Base-by-base conservation (phyloP, 2,329 filamentous ascomycete species). In the Penicillium sclerotigenum region DNA sequence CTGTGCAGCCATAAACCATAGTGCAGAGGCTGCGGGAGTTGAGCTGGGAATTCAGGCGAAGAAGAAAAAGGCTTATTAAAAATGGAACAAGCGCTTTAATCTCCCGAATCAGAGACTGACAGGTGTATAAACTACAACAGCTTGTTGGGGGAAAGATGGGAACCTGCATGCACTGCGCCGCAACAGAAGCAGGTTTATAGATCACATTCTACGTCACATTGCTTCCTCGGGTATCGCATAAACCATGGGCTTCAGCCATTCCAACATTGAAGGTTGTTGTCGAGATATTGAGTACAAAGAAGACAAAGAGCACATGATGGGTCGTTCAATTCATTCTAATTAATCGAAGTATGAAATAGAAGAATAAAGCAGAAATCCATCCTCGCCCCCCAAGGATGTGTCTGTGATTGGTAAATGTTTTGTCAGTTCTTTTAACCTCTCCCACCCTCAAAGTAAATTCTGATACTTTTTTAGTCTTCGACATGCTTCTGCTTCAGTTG, bases 121-220 rank as follows among this genome's bases (percentile, higher is more conserved):
- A 47, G 11, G 13, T 53, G 51, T 48, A 33, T 18, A 26, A 36
- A n/a, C 14, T 5, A 10, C 16, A 4, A 20, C 28, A 38, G 11
- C 26, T 26, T 47, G 18, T 48, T 53, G 34, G 51, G 7, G 18
- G 22, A 16, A 48, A 24, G 11, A 38, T 26, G 51, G 43, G n/a
- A 24, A 37, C 11, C 42, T 48, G 42, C 28, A 54, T 28, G 51
- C 28, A 54, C 51, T 54, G 43, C 51, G 51, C 51, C 51, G 48
- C 51, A 34, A 10, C 7, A 34, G 26, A 41, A 26, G 4, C 48
- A 43, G 11, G 28, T 42, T 50, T 29, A 45, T 45, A 31, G 7
- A 16, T 13, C 33, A 46, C 28, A n/a, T 18, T 20, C n/a, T n/a
- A 42, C 24, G 42, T 42, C 50, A 38, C 50, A 22, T 28, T 36